Evolutionary conservation across 805 yeast genomes (phyloP).

Genomic region (Clavispora carvajalis): DNA sequence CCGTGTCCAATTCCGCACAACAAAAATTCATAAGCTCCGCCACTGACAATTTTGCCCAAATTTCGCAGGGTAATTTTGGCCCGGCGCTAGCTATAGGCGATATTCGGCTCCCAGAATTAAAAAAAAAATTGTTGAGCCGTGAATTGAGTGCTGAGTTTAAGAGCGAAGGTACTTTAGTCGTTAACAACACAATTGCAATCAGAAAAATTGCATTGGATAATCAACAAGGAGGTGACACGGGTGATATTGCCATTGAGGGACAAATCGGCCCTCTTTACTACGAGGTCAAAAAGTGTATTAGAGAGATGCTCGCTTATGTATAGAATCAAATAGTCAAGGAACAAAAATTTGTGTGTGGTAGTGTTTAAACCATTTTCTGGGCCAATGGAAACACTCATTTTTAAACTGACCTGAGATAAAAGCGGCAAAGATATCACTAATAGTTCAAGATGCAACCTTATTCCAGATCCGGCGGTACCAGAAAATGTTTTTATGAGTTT

Average conservation of each 20-base stretch:
- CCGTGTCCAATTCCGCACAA: not conserved
- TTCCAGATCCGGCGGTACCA: conserved; percentile 44
- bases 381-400: conserved; percentile 2
- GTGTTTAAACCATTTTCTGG: not conserved
- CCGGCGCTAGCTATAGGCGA: conserved; percentile 73
- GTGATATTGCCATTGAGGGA: conserved; percentile 85
- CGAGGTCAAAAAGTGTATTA: conserved; percentile 65
- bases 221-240: conserved; percentile 50
- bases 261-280: conserved; percentile 69
- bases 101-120: conserved; percentile 74
- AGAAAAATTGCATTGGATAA: conserved; percentile 51
- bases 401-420: conserved; percentile 1
- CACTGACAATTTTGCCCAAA: not conserved
- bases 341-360: not conserved
- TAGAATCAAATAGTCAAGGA: conserved; percentile 17
- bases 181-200: conserved; percentile 71
- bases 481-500: conserved; percentile 44
- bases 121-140: conserved; percentile 49
- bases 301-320: conserved; percentile 71
- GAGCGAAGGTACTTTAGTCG: conserved; percentile 88
- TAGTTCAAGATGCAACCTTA: conserved; percentile 37
- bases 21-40: not conserved
- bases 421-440: not conserved
- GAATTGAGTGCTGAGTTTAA: conserved; percentile 80
- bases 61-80: conserved; percentile 3